Percentiles rank a stretch among this genome's conserved stretches.
Evolutionary conservation across 1,284 basidiomycete genomes (phyloP).

Genomic region (Erythrobasidium hasegawianum): DNA sequence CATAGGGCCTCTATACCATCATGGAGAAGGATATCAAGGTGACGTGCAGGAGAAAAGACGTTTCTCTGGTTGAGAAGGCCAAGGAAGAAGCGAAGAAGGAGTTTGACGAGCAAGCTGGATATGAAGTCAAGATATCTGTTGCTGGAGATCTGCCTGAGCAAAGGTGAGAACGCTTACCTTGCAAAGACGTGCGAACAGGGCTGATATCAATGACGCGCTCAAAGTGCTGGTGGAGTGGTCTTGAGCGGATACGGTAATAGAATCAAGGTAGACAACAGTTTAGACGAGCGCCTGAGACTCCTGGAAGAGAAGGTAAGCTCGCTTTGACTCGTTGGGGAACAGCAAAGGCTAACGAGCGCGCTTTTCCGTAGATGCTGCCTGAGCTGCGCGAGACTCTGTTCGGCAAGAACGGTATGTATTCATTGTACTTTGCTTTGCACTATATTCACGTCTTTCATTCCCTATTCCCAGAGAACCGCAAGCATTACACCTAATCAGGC

Average conservation of each 20-base stretch:
- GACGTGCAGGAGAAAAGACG: conserved; percentile 62
- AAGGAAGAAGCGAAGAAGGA: conserved; percentile 60
- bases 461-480: conserved; percentile 11
- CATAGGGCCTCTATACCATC: conserved; percentile 58
- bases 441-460: too few species aligned
- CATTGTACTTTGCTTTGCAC: too few species aligned
- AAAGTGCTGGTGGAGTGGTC: conserved; percentile 76
- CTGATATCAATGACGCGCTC: too few species aligned
- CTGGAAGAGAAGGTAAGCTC: conserved; percentile 74
- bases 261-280: conserved; percentile 85
- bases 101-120: conserved; percentile 73
- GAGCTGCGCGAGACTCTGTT: conserved; percentile 82
- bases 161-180: conserved; percentile 54
- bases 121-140: conserved; percentile 61
- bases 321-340: background rate
- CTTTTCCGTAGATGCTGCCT: conserved; percentile 71
- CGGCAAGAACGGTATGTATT: conserved; percentile 61
- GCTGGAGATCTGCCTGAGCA: conserved; percentile 68
- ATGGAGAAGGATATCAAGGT: conserved; percentile 67
- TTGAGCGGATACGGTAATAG: conserved; percentile 66
- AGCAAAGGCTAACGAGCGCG: background rate
- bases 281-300: conserved; percentile 79
- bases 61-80: conserved; percentile 58
- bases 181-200: background rate
- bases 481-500: conserved; percentile 6